A percentile compares a stretch with the other conserved stretches of the same genome.
phyloP scores from a whole-genome alignment of 2,329 filamentous ascomycete genomes.

The Fusarium chuoi region DNA sequence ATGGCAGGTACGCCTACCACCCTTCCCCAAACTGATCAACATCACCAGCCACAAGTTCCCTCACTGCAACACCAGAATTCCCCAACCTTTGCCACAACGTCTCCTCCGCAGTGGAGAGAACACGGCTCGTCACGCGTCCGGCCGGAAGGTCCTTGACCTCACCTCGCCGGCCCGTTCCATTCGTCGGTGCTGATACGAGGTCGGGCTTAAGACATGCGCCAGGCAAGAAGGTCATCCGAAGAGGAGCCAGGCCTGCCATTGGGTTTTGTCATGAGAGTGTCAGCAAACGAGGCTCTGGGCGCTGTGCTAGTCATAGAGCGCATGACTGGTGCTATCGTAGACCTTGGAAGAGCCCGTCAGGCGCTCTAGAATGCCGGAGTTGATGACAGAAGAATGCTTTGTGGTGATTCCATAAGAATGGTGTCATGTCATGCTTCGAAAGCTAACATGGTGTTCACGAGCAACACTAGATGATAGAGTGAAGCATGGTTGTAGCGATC shows the following conservation, averaged over 20 bases:
- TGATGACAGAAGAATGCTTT: not conserved
- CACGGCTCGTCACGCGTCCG: constrained; percentile 38
- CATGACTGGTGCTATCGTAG: constrained; percentile 10
- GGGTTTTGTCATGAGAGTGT: constrained; percentile 12
- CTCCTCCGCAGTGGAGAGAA: constrained; percentile 21
- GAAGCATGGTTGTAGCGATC: constrained; percentile 17
- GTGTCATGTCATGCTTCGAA: constrained; percentile 22
- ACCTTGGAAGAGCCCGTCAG: constrained; percentile 9
- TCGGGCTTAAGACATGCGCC: constrained; percentile 35
- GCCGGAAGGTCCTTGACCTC: constrained; percentile 1
- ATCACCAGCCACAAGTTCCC: constrained; percentile 22
- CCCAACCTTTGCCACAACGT: constrained; percentile 18
- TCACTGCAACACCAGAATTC: not conserved
- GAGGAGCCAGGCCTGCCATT: constrained; percentile 14
- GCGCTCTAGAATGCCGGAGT: not conserved
- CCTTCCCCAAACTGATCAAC: constrained; percentile 25
- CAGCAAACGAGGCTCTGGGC: constrained; percentile 28
- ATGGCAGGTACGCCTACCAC: constrained; percentile 7
- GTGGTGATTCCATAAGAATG: constrained; percentile 8
- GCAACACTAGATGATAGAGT: not conserved
- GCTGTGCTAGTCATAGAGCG: constrained; percentile 6
- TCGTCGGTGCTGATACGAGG: constrained; percentile 39
- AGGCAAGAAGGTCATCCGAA: constrained; percentile 35
- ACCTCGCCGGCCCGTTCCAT: constrained; percentile 33
- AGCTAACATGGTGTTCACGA: not conserved